Evolutionary conservation across 148 eudicot species (phyloP).

Genomic region (Cornus florida): DNA sequence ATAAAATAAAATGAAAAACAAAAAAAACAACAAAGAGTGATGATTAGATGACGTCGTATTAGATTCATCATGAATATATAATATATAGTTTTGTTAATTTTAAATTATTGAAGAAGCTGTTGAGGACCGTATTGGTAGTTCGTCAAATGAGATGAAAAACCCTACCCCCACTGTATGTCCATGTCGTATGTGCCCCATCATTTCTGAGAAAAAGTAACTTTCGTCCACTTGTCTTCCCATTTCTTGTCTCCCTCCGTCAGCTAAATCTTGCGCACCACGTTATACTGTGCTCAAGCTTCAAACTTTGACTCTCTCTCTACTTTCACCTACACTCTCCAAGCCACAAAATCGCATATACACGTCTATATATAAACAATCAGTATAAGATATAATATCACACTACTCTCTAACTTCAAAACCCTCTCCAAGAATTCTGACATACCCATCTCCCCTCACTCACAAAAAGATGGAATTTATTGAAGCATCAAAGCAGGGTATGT

Average conservation of each 20-base stretch:
- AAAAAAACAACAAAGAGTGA: no score
- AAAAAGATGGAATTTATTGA: not conserved
- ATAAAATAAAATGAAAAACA: no score
- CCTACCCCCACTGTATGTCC: no score
- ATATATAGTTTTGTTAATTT: no score
- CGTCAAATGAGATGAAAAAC: no score
- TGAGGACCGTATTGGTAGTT: no score
- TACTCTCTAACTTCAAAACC: not conserved
- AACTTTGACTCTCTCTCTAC: not conserved
- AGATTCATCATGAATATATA: no score
- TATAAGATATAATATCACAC: not conserved
- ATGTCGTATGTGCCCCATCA: no score
- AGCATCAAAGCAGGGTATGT: not conserved
- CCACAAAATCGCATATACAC: not conserved
- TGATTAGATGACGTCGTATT: no score
- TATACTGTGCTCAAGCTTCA: not conserved
- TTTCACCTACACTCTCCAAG: not conserved
- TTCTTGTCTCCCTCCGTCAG: not conserved
- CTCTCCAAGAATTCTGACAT: not conserved
- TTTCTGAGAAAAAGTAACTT: no score
- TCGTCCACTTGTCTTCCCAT: not conserved
- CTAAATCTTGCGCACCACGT: not conserved
- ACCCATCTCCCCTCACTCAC: not conserved
- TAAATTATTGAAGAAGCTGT: no score
- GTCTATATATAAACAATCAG: not conserved